Evolutionary conservation across 148 eudicot genomes (phyloP).

Genomic region (Pouteria glomerata): DNA sequence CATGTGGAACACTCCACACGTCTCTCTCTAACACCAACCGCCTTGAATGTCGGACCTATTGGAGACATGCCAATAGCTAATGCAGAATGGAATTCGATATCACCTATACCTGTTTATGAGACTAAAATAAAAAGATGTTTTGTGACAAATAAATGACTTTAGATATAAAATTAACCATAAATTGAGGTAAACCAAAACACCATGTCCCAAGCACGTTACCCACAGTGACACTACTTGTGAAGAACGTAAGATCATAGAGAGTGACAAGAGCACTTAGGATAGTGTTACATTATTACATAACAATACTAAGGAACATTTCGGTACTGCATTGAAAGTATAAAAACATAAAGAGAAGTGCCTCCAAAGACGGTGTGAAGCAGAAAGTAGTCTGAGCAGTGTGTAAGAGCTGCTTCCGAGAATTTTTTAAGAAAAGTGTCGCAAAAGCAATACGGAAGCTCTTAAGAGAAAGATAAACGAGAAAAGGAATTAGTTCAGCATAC

Average conservation of each 20-base stretch:
- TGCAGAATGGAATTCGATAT: constrained; percentile 62
- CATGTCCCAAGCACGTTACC: background rate
- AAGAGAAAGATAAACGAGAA: background rate
- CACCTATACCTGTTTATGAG: constrained; percentile 52
- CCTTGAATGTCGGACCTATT: constrained; percentile 61
- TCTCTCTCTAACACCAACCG: constrained; percentile 61
- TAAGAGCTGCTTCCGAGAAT: background rate
- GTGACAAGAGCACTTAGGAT: background rate
- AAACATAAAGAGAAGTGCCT: background rate
- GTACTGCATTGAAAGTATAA: background rate
- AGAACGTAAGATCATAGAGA: background rate
- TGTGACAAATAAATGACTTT: background rate
- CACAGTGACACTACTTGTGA: background rate
- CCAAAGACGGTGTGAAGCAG: background rate
- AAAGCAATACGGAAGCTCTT: background rate
- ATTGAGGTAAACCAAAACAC: background rate
- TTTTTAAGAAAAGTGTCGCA: background rate
- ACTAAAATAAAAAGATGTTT: constrained; percentile 5
- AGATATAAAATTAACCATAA: background rate
- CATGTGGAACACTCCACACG: constrained; percentile 46
- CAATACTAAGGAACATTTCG: background rate
- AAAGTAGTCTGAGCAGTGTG: background rate
- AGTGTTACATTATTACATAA: background rate
- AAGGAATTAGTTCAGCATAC: too few species aligned
- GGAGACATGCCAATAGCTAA: constrained; percentile 60